Conservation (phyloP, 108 stramenopile species). For the Fistulifera solaris region DNA sequence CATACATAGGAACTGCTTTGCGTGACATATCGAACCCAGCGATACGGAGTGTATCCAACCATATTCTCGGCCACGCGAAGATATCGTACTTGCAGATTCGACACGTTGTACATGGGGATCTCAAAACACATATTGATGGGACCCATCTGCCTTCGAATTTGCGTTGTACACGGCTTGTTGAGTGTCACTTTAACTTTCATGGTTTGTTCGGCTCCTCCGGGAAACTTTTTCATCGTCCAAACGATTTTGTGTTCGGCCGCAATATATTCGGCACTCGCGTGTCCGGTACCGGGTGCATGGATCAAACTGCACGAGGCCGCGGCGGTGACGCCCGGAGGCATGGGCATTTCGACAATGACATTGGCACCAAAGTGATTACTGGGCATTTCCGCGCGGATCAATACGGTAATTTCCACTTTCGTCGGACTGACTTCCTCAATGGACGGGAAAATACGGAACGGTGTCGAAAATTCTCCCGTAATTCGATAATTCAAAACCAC, state of each 20-base stretch:
- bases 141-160: conserved; percentile 87
- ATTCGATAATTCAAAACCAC: conserved; percentile 95
- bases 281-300: conserved; percentile 43
- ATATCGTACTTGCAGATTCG: conserved; percentile 95
- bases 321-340: conserved; percentile 67
- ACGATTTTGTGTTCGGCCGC: conserved; percentile 72
- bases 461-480: conserved; percentile 93
- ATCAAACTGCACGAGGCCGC: conserved; percentile 65
- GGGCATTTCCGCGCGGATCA: conserved; percentile 95
- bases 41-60: conserved; percentile 96
- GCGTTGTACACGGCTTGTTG: conserved; percentile 63
- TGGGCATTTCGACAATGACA: conserved; percentile 80
- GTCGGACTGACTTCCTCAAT: conserved; percentile 89
- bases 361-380: conserved; percentile 94
- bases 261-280: conserved; percentile 76
- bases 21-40: conserved; percentile 99
- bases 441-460: conserved; percentile 94
- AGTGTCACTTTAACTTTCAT: conserved; percentile 83
- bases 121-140: conserved; percentile 98
- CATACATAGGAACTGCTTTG: conserved; percentile 95
- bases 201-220: conserved; percentile 91
- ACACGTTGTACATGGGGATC: conserved; percentile 99
- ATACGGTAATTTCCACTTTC: conserved; percentile 78
- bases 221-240: conserved; percentile 97
- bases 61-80: conserved; percentile 92